Evolutionary conservation across 2,329 filamentous ascomycete genomes (phyloP), one percentile per base, ranked within the genome.

Genomic region (Whalleya microplaca): DNA sequence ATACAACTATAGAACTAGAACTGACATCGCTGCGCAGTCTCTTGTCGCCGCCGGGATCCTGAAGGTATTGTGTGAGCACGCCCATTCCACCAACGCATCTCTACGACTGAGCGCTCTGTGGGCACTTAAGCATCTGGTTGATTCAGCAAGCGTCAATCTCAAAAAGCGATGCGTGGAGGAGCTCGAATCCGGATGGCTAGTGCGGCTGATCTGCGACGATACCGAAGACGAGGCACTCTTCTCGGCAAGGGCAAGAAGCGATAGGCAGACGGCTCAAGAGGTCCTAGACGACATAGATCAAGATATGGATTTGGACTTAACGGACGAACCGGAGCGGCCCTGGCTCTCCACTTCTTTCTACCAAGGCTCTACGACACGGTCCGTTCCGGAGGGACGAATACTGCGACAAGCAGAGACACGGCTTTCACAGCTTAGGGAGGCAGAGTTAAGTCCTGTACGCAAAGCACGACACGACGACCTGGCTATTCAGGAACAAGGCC

Each of bases 121-220:
- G 94, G 92, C 92, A 5, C 77, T 99, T 55, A 98, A 98, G 71
- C 92, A 98, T 73, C 82, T 97, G 48, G 88, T 96, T 2, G 83
- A 90, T 61, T 87, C 86, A 20, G 85, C 90, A 5, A 82, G 83
- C 18, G 86, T 88, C 44, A 83, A 88, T 12, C 78, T 90, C 63
- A 96, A 95, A 74, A 88, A 89, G 66, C 82, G 84, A 46, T 91
- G 91, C 57, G 76, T 98, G 12, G 86, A 93, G 48, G 86, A 90
- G 67, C 80, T 98, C 3, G 87, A 87, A 8, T 84, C 91, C 0
- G 86, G 84, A 10, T 96, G 92, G 91, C 81, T 98, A 12, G 83
- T 94, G 59, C 87, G 88, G 56, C 80, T 95, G 20, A 90, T 97
- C 44, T 87, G 84, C 51, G 80, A 85, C 53, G 83, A 87, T 56